Evolutionary conservation across 2,329 filamentous ascomycete genomes (phyloP).

Genomic region (Ophiostoma australiae): DNA sequence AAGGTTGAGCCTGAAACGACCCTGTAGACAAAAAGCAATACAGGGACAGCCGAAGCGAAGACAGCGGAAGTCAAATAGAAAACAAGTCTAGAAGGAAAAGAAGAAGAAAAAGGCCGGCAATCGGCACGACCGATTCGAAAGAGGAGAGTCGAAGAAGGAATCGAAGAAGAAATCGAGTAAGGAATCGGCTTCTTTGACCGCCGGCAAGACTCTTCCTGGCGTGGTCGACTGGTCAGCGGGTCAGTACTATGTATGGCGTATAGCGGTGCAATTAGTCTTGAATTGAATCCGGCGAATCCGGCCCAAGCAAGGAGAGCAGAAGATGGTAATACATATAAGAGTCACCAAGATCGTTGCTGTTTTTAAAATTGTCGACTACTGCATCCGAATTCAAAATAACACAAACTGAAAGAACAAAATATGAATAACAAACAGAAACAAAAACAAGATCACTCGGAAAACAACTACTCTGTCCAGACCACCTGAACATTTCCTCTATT

Average conservation of each 20-base stretch:
- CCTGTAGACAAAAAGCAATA: too few species aligned
- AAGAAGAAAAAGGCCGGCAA: not conserved
- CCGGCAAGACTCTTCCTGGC: slow-evolving; percentile 4
- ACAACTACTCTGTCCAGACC: too few species aligned
- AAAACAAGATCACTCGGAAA: too few species aligned
- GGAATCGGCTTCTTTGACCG: too few species aligned
- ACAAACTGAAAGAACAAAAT: too few species aligned
- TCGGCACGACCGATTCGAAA: not conserved
- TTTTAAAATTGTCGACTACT: too few species aligned
- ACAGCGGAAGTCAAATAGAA: not conserved
- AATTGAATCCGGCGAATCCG: not conserved
- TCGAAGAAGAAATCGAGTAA: not conserved
- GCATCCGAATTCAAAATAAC: too few species aligned
- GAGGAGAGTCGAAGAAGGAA: not conserved
- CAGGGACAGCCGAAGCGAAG: too few species aligned
- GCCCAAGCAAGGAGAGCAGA: not conserved
- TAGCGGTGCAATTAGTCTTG: not conserved
- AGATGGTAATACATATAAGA: not conserved
- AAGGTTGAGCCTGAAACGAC: too few species aligned
- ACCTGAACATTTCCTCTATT: not conserved
- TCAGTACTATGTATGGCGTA: not conserved
- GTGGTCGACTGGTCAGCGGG: not conserved
- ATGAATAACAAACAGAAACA: too few species aligned
- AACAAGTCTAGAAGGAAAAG: not conserved
- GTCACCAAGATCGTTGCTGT: too few species aligned